Evolutionary conservation across 257 asterid genomes (phyloP), one percentile per base, ranked within the genome.

Genomic region (Ophiorrhiza pumila): DNA sequence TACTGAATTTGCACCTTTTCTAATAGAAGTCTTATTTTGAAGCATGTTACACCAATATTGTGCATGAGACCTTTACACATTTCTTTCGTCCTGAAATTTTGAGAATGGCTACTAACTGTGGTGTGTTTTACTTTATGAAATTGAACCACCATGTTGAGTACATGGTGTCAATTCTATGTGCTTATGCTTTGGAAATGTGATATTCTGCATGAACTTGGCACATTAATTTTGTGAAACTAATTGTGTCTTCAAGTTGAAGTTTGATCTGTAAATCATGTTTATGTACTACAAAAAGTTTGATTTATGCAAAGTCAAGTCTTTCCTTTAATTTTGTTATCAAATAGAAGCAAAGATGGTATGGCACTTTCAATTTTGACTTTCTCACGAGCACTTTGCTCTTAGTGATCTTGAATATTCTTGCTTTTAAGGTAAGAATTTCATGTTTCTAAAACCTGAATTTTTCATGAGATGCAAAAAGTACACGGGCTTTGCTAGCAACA

Each of bases 141-240:
- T 20, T n/a, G 27, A 18, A 0, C 35, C 23, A 22, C n/a, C 32
- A 34, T 23, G n/a, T 34, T 35, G 15, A 56, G 39, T 15, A 35
- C 11, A 25, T 23, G 55, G 45, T 23, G 43, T 52, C 31, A 39
- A 41, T 4, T 35, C 14, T 8, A 20, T 15, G 53, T 39, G 55
- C 45, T 9, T 32, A 3, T 62, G 10, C 45, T 34, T 34, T 22
- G 45, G 68, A 55, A 65, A 46, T 74, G 49, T 29, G 39, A 52
- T 50, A 41, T 18, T 17, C 23, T 3, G 52, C 50, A 25, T 50
- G 39, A 5, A 13, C 29, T 64, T 46, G 56, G 42, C 29, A 4
- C n/a, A 22, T 17, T 29, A n/a, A 61, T 72, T 34, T 52, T 46
- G 42, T 61, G 70, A 72, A 63, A 39, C 18, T 45, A n/a, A n/a